Conservation (phyloP, 176 grass and related monocot genomes). For the Saccharum officinarum region DNA sequence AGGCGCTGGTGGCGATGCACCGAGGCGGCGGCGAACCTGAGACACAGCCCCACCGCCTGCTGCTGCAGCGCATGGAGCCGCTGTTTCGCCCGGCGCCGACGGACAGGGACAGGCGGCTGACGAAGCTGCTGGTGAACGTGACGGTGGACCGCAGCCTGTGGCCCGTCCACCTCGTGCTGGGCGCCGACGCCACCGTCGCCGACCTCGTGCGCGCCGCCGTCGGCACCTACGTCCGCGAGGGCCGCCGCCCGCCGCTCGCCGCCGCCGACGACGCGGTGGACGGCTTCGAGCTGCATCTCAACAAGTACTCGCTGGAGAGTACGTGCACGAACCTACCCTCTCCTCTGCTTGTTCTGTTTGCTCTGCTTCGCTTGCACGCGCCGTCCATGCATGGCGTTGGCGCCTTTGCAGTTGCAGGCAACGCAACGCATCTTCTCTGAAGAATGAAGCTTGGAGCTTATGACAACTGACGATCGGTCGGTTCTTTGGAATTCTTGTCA, state of each 20-base stretch:
- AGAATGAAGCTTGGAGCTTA: neutral
- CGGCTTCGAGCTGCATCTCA: constrained; percentile 61
- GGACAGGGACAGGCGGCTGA: constrained; percentile 19
- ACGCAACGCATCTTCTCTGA: neutral
- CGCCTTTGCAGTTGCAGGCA: too few relatives aligned
- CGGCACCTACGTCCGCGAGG: constrained; percentile 53
- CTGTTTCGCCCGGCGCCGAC: neutral
- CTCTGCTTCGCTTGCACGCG: neutral
- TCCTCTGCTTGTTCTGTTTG: too few relatives aligned
- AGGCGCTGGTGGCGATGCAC: neutral
- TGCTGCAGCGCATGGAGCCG: neutral
- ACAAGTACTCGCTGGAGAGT: constrained; percentile 79
- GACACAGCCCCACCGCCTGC: neutral
- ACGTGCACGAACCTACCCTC: neutral
- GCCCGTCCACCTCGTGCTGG: constrained; percentile 72
- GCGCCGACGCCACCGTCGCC: constrained; percentile 57
- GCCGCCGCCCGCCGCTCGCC: constrained; percentile 35
- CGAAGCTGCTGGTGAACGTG: constrained; percentile 85
- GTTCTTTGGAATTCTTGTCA: neutral
- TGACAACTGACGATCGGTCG: neutral
- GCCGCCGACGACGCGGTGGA: neutral
- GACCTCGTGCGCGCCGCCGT: constrained; percentile 60
- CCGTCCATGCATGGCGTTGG: too few relatives aligned
- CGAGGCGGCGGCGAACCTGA: neutral
- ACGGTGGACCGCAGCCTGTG: constrained; percentile 70